phyloP scores from a whole-genome alignment of 139 green algal genomes.

The Raphidocelis subcapitata region DNA sequence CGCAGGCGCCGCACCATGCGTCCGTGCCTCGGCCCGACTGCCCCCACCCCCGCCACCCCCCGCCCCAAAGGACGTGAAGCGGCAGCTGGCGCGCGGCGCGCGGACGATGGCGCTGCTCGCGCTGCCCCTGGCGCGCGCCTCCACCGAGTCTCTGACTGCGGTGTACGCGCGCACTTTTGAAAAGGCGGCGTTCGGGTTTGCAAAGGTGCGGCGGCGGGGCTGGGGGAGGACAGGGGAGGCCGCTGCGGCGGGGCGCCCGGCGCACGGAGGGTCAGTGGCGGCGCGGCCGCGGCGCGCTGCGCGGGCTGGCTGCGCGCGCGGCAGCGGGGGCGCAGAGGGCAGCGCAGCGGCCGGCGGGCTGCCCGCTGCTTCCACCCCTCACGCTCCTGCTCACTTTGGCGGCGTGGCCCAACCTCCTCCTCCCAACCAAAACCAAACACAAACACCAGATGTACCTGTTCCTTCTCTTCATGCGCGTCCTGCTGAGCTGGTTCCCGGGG shows the following conservation, averaged over 20 bases:
- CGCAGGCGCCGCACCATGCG: background rate
- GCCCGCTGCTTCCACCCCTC: background rate
- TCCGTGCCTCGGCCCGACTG: too few species aligned
- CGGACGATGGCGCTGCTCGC: conserved; percentile 41
- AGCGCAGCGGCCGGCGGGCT: background rate
- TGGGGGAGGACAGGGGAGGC: background rate
- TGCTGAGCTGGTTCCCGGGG: conserved; percentile 95
- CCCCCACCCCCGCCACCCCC: background rate
- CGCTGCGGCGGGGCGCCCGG: too few species aligned
- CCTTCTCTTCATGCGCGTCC: conserved; percentile 92
- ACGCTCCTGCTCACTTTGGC: too few species aligned
- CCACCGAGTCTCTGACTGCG: conserved; percentile 44
- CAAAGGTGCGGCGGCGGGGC: conserved; percentile 35
- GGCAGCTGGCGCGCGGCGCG: conserved; percentile 28
- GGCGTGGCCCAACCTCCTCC: too few species aligned
- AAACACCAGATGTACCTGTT: conserved; percentile 90
- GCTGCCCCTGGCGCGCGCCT: conserved; percentile 36
- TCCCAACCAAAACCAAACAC: background rate
- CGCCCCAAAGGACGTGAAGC: conserved; percentile 24
- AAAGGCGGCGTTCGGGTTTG: conserved; percentile 60
- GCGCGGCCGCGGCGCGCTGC: background rate
- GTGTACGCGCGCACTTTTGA: conserved; percentile 66
- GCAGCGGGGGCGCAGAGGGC: background rate
- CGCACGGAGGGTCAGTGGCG: background rate
- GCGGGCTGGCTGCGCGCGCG: too few species aligned